Evolutionary conservation across 768 basidiomycete species (phyloP), one percentile per base, ranked within the genome.

Genomic region (Rubroboletus pulcherrimus): DNA sequence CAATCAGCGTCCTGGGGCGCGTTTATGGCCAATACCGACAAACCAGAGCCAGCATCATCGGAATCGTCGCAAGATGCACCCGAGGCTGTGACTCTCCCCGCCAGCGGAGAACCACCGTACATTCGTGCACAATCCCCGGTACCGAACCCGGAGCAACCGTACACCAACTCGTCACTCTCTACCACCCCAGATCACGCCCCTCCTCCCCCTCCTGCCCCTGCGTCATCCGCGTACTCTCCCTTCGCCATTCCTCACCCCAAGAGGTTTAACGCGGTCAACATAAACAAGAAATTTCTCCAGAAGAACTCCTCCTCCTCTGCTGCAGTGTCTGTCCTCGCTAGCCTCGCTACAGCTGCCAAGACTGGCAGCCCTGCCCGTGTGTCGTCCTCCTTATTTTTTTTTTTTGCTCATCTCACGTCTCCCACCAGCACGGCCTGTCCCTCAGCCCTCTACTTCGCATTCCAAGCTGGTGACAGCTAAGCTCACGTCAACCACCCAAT

Each of bases 241-340:
- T 71, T 72, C 24, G 63, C 65, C 17, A 63, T 71, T 4, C 80
- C 81, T 2, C 86, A 84, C 59, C 81, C 82, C 31, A 98, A 98
- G 78, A 86, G 88, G 66, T 95, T 94, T 73, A 91, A 78, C 68
- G 83, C 92, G 30, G 84, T 93, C 59, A 93, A 93, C 68, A 92
- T 98, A 72, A 96, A 92, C 77, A 96, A 94, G 83, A 93, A 91
- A 73, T 98, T 98, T 72, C 77, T 98, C 41, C 90, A 93, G 77
- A 96, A 95, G 80, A 89, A 87, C 53, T 84, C 84, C 7, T 71
- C 85, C 41, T 75, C 83, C 40, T 77, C 84, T 26, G 73, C 76
- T 45, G 68, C 82, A 26, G 65, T 76, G 35, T 74, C 81, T 19
- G 64, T 75, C 47, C 73, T 78, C 29, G 72, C 80, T 21, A 68